Conservation (phyloP, 106 monocot genomes). For the Acorus gramineus region DNA sequence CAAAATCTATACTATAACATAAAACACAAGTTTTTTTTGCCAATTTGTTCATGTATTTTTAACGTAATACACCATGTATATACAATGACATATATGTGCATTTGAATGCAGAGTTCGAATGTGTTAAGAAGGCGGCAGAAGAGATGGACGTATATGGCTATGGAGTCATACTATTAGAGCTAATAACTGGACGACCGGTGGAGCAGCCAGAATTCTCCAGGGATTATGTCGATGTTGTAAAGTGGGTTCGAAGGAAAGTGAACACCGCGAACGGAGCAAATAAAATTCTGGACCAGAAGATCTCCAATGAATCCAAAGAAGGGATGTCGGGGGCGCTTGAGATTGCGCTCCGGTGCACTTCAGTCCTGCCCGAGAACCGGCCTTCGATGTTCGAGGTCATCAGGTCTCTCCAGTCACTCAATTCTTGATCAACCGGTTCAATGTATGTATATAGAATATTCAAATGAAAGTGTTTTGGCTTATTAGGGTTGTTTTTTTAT, state of each 20-base stretch:
- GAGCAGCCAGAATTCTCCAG: constrained; percentile 28
- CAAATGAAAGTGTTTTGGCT: not conserved
- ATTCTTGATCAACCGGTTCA: not conserved
- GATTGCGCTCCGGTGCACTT: constrained; percentile 54
- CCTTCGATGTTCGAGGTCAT: constrained; percentile 50
- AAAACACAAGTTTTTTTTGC: too few species aligned
- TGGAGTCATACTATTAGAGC: constrained; percentile 59
- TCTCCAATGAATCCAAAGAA: constrained; percentile 19
- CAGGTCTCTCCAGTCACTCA: constrained; percentile 33
- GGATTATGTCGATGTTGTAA: constrained; percentile 48
- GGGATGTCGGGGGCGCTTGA: constrained; percentile 40
- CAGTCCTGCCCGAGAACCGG: constrained; percentile 54
- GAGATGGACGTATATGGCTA: constrained; percentile 69
- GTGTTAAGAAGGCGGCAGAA: constrained; percentile 42
- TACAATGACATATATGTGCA: not conserved
- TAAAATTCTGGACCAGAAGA: constrained; percentile 35
- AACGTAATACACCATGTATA: too few species aligned
- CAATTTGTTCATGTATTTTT: too few species aligned
- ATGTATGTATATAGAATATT: not conserved
- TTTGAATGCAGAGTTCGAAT: constrained; percentile 29
- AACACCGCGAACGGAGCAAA: constrained; percentile 35
- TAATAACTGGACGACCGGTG: constrained; percentile 48
- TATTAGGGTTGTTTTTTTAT: too few species aligned
- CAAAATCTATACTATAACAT: too few species aligned
- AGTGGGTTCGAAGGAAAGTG: constrained; percentile 53